These are phyloP conservation scores for Aphanomyces cochlioides DNA, from an alignment of 352 stramenopile genomes.

Conservation along the genomic window DNA sequence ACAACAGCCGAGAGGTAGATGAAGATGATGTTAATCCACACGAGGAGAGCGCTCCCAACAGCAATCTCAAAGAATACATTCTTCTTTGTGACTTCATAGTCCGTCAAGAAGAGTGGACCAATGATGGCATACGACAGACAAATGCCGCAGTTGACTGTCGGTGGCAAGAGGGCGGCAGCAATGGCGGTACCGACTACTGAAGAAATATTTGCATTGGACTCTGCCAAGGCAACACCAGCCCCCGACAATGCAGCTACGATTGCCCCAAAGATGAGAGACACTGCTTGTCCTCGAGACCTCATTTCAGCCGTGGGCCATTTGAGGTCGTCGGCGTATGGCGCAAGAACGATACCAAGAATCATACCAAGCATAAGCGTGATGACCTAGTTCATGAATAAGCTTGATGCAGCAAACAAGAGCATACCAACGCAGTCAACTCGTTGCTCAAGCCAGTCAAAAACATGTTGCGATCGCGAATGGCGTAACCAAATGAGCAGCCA, in stretches of 20 bases:
- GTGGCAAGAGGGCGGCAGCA: conserved; percentile 69
- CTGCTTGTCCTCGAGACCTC: conserved; percentile 67
- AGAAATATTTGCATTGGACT: conserved; percentile 86
- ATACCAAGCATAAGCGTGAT: conserved; percentile 76
- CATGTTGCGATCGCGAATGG: conserved; percentile 68
- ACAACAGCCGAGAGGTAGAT: conserved; percentile 83
- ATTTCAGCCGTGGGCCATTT: conserved; percentile 78
- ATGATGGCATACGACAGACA: conserved; percentile 85
- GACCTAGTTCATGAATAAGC: conserved; percentile 35
- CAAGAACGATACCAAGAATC: conserved; percentile 74
- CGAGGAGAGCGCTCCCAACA: conserved; percentile 69
- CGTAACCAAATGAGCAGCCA: conserved; percentile 77
- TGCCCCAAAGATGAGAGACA: conserved; percentile 75
- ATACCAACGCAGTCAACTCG: conserved; percentile 71
- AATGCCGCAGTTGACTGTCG: conserved; percentile 83
- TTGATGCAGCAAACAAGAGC: not conserved
- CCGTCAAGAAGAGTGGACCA: conserved; percentile 72
- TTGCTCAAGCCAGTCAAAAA: conserved; percentile 84
- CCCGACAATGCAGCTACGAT: conserved; percentile 74
- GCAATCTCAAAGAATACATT: conserved; percentile 85
- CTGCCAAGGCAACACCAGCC: conserved; percentile 68
- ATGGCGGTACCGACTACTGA: conserved; percentile 88
- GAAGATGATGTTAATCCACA: conserved; percentile 87
- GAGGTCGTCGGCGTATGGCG: conserved; percentile 66
- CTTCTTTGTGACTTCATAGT: conserved; percentile 42